Evolutionary conservation across 495 filamentous ascomycete genomes (phyloP).

Genomic region (Penicillium verhagenii): DNA sequence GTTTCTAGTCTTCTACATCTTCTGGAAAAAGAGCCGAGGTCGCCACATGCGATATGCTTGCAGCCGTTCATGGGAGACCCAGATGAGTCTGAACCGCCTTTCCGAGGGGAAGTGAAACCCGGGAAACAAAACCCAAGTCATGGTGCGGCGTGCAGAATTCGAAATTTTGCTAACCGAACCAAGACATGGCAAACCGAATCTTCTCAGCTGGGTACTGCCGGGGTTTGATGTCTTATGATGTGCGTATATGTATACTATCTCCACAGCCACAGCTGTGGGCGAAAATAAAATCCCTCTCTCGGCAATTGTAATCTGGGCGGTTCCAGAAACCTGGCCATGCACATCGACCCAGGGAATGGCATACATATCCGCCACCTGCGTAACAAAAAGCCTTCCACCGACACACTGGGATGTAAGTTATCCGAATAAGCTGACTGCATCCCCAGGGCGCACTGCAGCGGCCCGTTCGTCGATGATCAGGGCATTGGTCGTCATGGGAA

Average conservation of each 20-base stretch:
- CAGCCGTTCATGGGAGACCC: background rate
- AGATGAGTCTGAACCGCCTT: background rate
- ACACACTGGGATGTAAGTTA: background rate
- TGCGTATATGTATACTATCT: background rate
- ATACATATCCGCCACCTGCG: slow-evolving; percentile 12
- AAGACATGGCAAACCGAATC: background rate
- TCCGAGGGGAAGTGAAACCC: background rate
- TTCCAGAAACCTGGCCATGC: slow-evolving; percentile 3
- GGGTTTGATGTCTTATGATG: background rate
- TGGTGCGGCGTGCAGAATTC: background rate
- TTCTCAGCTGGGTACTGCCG: background rate
- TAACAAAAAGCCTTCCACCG: background rate
- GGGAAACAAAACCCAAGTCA: background rate
- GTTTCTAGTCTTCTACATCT: slow-evolving; percentile 14
- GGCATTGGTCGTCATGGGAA: background rate
- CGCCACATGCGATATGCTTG: background rate
- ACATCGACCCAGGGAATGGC: background rate
- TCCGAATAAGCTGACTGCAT: background rate
- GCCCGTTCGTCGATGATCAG: slow-evolving; percentile 7
- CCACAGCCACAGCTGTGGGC: background rate
- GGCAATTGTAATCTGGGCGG: slow-evolving; percentile 10
- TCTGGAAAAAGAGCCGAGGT: slow-evolving; percentile 24
- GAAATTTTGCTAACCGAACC: background rate
- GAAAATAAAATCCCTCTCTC: slow-evolving; percentile 1
- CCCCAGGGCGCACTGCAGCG: slow-evolving; percentile 9